Evolutionary conservation across 2,329 filamentous ascomycete genomes (phyloP), one percentile per base, ranked within the genome.

Genomic region (Pseudogymnoascus sp.): DNA sequence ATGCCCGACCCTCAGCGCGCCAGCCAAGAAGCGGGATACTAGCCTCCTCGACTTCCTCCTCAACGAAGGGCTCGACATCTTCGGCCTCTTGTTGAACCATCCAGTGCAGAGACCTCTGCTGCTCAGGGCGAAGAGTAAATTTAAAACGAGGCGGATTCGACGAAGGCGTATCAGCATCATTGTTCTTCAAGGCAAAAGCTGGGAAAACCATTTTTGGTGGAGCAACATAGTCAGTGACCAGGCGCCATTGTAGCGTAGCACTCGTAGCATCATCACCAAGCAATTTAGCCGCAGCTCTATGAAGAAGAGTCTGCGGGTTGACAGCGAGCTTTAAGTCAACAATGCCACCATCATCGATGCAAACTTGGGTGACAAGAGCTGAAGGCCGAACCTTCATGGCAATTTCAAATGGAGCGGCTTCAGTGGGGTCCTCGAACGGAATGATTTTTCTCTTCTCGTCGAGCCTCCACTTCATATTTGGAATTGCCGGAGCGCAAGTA

Each of bases 31-130:
- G 68, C 0, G 74, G 66, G 11, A 85, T 68, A 1, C 77, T 63
- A 2, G 77, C 77, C 68, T 88, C 86, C 62, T 84, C 82, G 0
- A 80, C 70, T 65, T 85, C 84, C 64, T 81, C 75, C 62, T 85
- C 75, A 1, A 72, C 62, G 63, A 85, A 85, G 0, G 69, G 64
- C 15, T 73, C 69, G 1, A 67, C 64, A 65, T 86, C 82, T 9
- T 72, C 70, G 1, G 64, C 63, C 67, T 88, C 86, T 68, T 84
- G 82, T 0, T 64, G 15, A 8, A 75, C 67, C 83, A 86, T 87
- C 85, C 85, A 89, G 0, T 70, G 64, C 2, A 89, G 70, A 2
- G 81, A 82, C 15, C 76, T 74, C 4, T 76, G 68, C 64, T 89
- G 85, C 33, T 83, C 79, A 0, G 73, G 71, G 5, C 78, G 77